Evolutionary conservation across 306 rosid species (phyloP), one percentile per base, ranked within the genome.

Genomic region (Crotalaria pallida): DNA sequence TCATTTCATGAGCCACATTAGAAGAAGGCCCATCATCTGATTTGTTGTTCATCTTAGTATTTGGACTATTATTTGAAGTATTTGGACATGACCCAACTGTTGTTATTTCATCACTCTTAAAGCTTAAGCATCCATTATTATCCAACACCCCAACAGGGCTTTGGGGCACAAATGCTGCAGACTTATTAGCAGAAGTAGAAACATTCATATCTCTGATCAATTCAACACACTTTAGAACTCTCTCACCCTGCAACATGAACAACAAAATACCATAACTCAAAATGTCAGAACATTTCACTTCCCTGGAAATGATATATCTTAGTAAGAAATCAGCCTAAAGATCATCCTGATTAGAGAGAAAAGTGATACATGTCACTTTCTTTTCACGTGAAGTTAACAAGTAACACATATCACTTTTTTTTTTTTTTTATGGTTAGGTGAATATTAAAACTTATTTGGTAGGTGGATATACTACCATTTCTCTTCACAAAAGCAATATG

Each of bases 101-200:
- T 50, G 90, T 84, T 83, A 87, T 72, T 64, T 87, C 96, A 63
- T 89, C 97, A 74, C 92, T 89, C 86, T 82, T 91, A 58, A 43
- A 84, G 84, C 97, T 88, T 85, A 81, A 87, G 78, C 89, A 88
- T 58, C 96, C 86, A 60, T 84, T 90, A 72, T 91, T 90, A 72
- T 91, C 97, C 49, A 94, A 70, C 52, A 91, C 97, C 80, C 92
- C 89, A 64, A 70, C 55, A 3, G 97, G 95, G 65, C 99, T 94
- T 69, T 84, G 89, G 34, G 99, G 96, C 58, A 82, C 69, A 7
- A 74, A 75, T 53, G 88, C 19, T 27, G 69, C 75, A 2, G 77
- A 31, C 56, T 80, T 43, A 80, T 71, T 64, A 22, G 72, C 71
- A 59, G 82, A 72, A 22, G 72, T 68, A 59, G 82, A 72, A 23